Evolutionary conservation across 805 yeast species (phyloP), one percentile per base, ranked within the genome.

Genomic region (Candida awuae): DNA sequence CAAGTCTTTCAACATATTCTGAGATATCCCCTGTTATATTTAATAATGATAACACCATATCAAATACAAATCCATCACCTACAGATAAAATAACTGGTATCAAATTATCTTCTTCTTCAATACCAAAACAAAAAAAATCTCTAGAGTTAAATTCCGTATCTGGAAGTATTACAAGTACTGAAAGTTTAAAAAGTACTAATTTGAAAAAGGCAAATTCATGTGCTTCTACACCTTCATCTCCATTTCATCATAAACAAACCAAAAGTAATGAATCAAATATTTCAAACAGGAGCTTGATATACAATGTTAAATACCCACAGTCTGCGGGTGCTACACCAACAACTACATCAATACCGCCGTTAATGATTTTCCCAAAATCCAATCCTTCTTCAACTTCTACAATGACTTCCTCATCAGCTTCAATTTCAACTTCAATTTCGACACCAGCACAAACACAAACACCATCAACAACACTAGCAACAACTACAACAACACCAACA

Each of bases 261-360:
- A 34, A 33, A 19, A 32, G 41, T n/a, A 20, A 18, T 27, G 42
- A 38, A 27, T 34, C 38, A 3, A 34, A 19, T 15, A 26, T 3
- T 12, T 32, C 27, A 8, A 39, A 29, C 6, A 23, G 38, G 17
- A 39, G 23, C 16, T 39, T 38, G 6, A 15, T 34, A 4, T 19
- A 14, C 17, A 20, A 12, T 20, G 6, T 8, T 22, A 29, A 27
- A 18, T 34, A 26, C 10, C 21, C 36, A 12, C 19, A 18, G 14
- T 32, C 41, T 10, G 29, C 38, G 2, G 32, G 33, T 9, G 18
- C 20, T n/a, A 38, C 42, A 12, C 37, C 42, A 29, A 32, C 19
- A 4, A 29, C 13, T 6, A 15, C 21, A 3, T 6, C 29, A 12
- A n/a, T n/a, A n/a, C n/a, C n/a, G 12, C n/a, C n/a, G n/a, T n/a